phyloP scores from a whole-genome alignment of 257 asterid species.

The Osmanthus fragrans region DNA sequence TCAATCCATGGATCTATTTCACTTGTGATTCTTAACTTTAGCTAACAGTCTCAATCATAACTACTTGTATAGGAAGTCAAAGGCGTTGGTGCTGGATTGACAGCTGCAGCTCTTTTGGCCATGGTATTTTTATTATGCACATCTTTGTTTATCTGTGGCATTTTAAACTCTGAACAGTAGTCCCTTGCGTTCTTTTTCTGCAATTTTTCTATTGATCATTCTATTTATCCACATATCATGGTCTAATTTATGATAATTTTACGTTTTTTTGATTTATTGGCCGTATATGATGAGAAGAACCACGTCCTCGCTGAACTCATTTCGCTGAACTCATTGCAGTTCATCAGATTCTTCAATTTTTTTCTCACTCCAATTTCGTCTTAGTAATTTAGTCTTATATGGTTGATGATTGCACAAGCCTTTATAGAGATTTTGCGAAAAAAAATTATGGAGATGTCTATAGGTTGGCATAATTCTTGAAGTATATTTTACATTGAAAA shows the following conservation, averaged over 20 bases:
- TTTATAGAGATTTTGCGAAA: neutral
- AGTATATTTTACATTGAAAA: neutral
- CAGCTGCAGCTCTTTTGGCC: constrained; percentile 97
- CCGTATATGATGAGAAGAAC: neutral
- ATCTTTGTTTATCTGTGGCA: neutral
- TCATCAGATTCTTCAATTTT: neutral
- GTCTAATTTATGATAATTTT: neutral
- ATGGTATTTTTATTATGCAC: constrained; percentile 55
- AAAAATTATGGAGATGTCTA: neutral
- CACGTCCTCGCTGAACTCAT: neutral
- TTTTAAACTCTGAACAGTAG: constrained; percentile 7
- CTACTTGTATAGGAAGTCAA: constrained; percentile 75
- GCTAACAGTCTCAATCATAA: constrained; percentile 21
- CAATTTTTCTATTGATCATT: neutral
- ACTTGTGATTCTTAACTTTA: neutral
- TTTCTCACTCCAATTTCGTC: neutral
- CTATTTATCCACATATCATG: neutral
- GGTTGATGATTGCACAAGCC: neutral
- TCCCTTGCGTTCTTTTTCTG: constrained; percentile 17
- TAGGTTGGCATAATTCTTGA: neutral
- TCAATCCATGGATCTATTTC: constrained; percentile 17
- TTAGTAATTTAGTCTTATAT: neutral
- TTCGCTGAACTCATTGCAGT: neutral
- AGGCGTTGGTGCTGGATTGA: constrained; percentile 96
- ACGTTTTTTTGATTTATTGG: neutral